phyloP scores from a whole-genome alignment of 2,329 filamentous ascomycete genomes.

The Botrytis cinerea region DNA sequence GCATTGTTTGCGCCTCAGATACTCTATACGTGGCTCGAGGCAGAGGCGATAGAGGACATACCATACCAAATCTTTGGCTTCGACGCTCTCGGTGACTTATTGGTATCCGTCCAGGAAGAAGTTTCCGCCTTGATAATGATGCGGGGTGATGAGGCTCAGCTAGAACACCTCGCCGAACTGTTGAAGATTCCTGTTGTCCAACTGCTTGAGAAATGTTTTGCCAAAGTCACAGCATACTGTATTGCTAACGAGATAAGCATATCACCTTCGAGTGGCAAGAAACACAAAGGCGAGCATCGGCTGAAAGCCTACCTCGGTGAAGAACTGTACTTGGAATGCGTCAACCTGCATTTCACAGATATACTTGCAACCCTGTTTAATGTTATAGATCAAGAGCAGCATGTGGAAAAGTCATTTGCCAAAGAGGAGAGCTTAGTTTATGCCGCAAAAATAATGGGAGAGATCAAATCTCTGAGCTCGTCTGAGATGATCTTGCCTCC shows the following conservation, averaged over 20 bases:
- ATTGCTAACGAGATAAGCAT: slow-evolving; percentile 71
- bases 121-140: slow-evolving; percentile 79
- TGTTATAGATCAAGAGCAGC: slow-evolving; percentile 65
- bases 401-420: slow-evolving; percentile 63
- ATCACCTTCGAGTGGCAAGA: slow-evolving; percentile 44
- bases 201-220: slow-evolving; percentile 69
- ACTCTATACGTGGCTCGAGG: slow-evolving; percentile 84
- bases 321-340: slow-evolving; percentile 61
- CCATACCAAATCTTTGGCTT: slow-evolving; percentile 89
- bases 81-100: slow-evolving; percentile 63
- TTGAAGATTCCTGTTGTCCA: slow-evolving; percentile 56
- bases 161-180: slow-evolving; percentile 59
- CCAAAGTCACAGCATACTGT: slow-evolving; percentile 79
- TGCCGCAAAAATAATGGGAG: slow-evolving; percentile 63
- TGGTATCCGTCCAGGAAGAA: slow-evolving; percentile 73
- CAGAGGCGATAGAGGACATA: slow-evolving; percentile 66
- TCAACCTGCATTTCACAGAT: slow-evolving; percentile 72
- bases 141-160: slow-evolving; percentile 68
- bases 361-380: slow-evolving; percentile 77
- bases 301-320: slow-evolving; percentile 70
- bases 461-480: slow-evolving; percentile 69
- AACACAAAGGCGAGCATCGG: slow-evolving; percentile 59
- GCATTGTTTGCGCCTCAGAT: slow-evolving; percentile 84
- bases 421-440: slow-evolving; percentile 59
- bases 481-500: slow-evolving; percentile 67